Evolutionary conservation across 306 rosid genomes (phyloP), one percentile per base, ranked within the genome.

Genomic region (Lathyrus tuberosus): DNA sequence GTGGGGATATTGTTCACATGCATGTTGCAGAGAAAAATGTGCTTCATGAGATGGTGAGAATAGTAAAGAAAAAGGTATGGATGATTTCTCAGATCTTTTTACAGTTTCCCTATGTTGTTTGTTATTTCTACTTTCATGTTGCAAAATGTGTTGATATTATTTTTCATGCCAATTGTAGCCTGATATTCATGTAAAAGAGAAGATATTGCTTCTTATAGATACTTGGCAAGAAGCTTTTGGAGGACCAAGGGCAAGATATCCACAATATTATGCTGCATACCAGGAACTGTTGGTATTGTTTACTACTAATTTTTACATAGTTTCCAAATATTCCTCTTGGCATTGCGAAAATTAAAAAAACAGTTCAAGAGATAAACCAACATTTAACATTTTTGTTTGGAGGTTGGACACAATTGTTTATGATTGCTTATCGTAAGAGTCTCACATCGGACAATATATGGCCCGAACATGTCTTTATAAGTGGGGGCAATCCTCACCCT

Each of bases 221-320:
- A 94, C 97, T 43, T 94, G 99, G 97, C 97, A 94, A 94, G 99
- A 94, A 83, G 99, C 97, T 58, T 94, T 94, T 79, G 99, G 99
- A 65, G 99, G 99, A 66, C 84, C 97, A 0, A 91, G 97, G 73
- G 97, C 96, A 53, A 91, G 99, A 91, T 91, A 90, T 83, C 99
- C 99, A 62, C 99, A 94, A 56, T 91, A 88, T 61, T 90, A 87
- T 86, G 92, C 95, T 56, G 96, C 99, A 41, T 94, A 94, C 76
- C 96, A 90, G 83, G 99, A 94, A 41, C 77, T 94, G 75, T 74
- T 94, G 96, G 99, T 94, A 81, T 66, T 59, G 83, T 73, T 58
- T 62, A 33, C 37, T 20, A 51, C 38, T 15, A 67, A 20, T 43
- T 61, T 52, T 70, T 46, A 15, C 46, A 12, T 17, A 48, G 13